Evolutionary conservation across 139 green algal genomes (phyloP), one percentile per base, ranked within the genome.

Genomic region (Volvox africanus): DNA sequence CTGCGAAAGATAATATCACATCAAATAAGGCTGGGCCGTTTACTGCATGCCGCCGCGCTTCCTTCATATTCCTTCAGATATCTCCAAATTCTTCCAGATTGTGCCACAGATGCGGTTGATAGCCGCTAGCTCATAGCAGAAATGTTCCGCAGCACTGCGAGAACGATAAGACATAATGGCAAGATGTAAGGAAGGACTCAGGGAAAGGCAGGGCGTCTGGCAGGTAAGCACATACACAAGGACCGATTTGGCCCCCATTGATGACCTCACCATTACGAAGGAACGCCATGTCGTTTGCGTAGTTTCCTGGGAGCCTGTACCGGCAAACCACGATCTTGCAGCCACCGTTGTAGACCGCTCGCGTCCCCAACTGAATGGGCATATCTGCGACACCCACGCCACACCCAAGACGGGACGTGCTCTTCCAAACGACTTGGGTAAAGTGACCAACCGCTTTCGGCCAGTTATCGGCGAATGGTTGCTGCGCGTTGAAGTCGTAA

Each of bases 301-400:
- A 14, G 78, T 84, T 84, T 44, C 78, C 78, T 19, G 78, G 78
- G 14, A 19, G 2, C 37, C 68, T 33, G 78, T 68, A 84, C 18
- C 78, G 36, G 78, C 78, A 84, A 3, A 84, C 78, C 36, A 84
- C 36, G 1, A 84, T 33, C 37, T 84, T 84, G 78, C 78, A 84
- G 78, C 78, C 37, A 36, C 78, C 78, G 2, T 16, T 20, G 37
- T 33, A 68, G 19, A 14, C 21, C 19, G 6, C 1, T 5, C 37
- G 14, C 19, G 36, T 22, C 6, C 33, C 32, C 12, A 81, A 19
- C 1, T 0, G 14, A 19, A 61, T 2, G 1, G 5, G 11, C 32
- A 55, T 28, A 68, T 65, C 78, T 17, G 78, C 36, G 1, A 21
- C 32, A 13, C 28, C 78, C 22, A 84, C 37, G 6, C 78, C 78